These are phyloP conservation scores for Suillus ampliporus DNA, from an alignment of 768 basidiomycete genomes.

Conservation along the genomic window DNA sequence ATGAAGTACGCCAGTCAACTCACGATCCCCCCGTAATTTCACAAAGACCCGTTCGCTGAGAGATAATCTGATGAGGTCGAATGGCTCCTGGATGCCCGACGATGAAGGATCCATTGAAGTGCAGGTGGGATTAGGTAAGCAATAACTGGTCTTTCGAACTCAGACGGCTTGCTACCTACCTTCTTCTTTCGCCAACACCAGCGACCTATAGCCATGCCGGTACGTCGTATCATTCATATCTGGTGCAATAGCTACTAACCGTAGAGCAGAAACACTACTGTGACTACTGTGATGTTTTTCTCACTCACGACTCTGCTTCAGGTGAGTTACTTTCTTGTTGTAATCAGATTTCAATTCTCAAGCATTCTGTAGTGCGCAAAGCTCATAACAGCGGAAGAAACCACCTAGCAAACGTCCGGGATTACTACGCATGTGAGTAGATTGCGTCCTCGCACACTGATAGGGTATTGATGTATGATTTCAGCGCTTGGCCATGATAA, in stretches of 20 bases:
- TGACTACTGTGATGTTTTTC: slow-evolving; percentile 91
- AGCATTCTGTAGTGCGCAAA: slow-evolving; percentile 74
- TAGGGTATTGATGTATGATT: slow-evolving; percentile 17
- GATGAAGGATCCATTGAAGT: slow-evolving; percentile 70
- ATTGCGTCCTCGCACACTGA: not conserved
- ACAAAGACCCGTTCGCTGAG: slow-evolving; percentile 98
- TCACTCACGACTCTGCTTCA: slow-evolving; percentile 94
- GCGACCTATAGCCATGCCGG: slow-evolving; percentile 57
- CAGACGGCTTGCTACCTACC: slow-evolving; percentile 25
- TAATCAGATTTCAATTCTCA: slow-evolving; percentile 13
- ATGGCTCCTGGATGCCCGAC: slow-evolving; percentile 89
- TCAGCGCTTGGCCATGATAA: slow-evolving; percentile 92
- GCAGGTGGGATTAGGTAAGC: slow-evolving; percentile 32
- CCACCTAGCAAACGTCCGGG: slow-evolving; percentile 93
- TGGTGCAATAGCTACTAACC: slow-evolving; percentile 14
- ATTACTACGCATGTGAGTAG: slow-evolving; percentile 91
- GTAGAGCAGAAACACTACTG: slow-evolving; percentile 84
- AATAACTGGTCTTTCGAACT: slow-evolving; percentile 31
- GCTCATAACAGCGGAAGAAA: slow-evolving; percentile 98
- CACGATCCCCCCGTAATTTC: slow-evolving; percentile 93
- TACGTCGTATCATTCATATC: slow-evolving; percentile 41
- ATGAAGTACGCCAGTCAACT: slow-evolving; percentile 90
- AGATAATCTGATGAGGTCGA: slow-evolving; percentile 95
- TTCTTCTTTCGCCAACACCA: slow-evolving; percentile 31
- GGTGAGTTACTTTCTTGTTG: slow-evolving; percentile 51